phyloP scores from a whole-genome alignment of 1,139 yeast genomes.

The Geotrichum siamense region DNA sequence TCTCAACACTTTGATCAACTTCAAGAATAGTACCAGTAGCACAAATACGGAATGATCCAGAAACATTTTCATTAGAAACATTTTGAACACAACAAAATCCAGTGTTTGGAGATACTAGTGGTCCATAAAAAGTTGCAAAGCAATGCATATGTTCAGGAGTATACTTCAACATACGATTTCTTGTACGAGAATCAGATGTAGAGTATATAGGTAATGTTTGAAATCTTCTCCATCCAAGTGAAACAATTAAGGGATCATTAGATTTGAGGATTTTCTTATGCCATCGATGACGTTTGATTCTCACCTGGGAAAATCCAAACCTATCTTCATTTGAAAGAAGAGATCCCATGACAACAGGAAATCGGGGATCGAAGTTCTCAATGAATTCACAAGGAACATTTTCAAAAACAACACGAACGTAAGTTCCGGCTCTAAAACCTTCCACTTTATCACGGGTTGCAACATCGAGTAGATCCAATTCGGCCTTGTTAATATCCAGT shows the following conservation, averaged over 20 bases:
- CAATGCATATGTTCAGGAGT: conserved; percentile 98
- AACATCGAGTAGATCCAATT: conserved; percentile 57
- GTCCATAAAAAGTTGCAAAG: conserved; percentile 94
- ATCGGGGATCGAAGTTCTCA: conserved; percentile 75
- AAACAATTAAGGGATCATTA: conserved; percentile 88
- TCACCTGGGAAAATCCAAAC: conserved; percentile 86
- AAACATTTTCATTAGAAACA: conserved; percentile 74
- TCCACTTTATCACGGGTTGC: conserved; percentile 74
- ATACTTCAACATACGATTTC: conserved; percentile 96
- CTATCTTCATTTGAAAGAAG: conserved; percentile 82
- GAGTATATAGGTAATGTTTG: conserved; percentile 95
- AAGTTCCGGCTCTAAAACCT: conserved; percentile 90
- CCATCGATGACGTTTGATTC: conserved; percentile 98
- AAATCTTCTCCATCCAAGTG: conserved; percentile 97
- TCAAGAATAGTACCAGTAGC: conserved; percentile 98
- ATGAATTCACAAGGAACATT: conserved; percentile 84
- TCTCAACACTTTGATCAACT: conserved; percentile 78
- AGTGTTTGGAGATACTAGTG: conserved; percentile 93
- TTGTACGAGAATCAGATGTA: conserved; percentile 92
- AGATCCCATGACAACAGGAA: conserved; percentile 87
- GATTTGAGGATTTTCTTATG: conserved; percentile 92
- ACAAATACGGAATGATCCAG: conserved; percentile 88
- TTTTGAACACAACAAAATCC: conserved; percentile 93
- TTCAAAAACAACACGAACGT: conserved; percentile 82
- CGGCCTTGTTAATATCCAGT: conserved; percentile 80